Conservation (phyloP, 2,329 filamentous ascomycete genomes). For the Colletotrichum tamarilloi region DNA sequence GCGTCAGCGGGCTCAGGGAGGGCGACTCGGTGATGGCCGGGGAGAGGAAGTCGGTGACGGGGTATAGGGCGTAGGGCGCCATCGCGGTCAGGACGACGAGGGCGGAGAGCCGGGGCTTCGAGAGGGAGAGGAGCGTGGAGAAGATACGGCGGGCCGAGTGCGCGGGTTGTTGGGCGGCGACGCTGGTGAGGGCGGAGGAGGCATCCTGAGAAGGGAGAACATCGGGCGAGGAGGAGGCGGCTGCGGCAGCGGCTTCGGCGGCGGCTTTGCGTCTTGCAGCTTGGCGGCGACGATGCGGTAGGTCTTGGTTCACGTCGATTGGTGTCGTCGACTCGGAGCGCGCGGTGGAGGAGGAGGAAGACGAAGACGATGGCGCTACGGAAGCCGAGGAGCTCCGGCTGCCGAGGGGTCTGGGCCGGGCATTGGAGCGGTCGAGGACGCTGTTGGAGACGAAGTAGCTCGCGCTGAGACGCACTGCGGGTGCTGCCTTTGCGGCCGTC, state of each 20-base stretch:
- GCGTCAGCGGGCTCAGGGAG: slow-evolving; percentile 88
- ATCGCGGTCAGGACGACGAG: slow-evolving; percentile 93
- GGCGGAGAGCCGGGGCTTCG: slow-evolving; percentile 94
- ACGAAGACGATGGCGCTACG: slow-evolving; percentile 9
- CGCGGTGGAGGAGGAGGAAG: slow-evolving; percentile 6
- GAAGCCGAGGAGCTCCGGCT: slow-evolving; percentile 27
- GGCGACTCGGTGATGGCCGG: slow-evolving; percentile 75
- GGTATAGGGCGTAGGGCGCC: slow-evolving; percentile 91
- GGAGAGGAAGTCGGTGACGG: slow-evolving; percentile 85
- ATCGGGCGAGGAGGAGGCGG: slow-evolving; percentile 32
- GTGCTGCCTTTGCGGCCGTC: slow-evolving; percentile 27
- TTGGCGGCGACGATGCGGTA: slow-evolving; percentile 36
- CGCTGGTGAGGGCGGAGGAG: slow-evolving; percentile 66
- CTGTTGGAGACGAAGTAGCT: slow-evolving; percentile 37
- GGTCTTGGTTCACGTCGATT: slow-evolving; percentile 23
- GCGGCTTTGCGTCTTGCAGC: slow-evolving; percentile 32
- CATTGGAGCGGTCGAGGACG: slow-evolving; percentile 24
- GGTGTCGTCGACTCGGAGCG: slow-evolving; percentile 22
- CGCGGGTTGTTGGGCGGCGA: slow-evolving; percentile 60
- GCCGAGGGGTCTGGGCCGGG: slow-evolving; percentile 5
- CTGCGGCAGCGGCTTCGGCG: slow-evolving; percentile 14
- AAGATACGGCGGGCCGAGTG: slow-evolving; percentile 72
- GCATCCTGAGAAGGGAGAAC: slow-evolving; percentile 58
- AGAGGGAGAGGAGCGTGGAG: slow-evolving; percentile 87
- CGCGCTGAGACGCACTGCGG: slow-evolving; percentile 32